Percentiles rank a stretch among this genome's conserved stretches.
These are phyloP conservation scores for Gastroboletus turbinatus DNA, from an alignment of 1,284 basidiomycete species.

Conservation along the genomic window DNA sequence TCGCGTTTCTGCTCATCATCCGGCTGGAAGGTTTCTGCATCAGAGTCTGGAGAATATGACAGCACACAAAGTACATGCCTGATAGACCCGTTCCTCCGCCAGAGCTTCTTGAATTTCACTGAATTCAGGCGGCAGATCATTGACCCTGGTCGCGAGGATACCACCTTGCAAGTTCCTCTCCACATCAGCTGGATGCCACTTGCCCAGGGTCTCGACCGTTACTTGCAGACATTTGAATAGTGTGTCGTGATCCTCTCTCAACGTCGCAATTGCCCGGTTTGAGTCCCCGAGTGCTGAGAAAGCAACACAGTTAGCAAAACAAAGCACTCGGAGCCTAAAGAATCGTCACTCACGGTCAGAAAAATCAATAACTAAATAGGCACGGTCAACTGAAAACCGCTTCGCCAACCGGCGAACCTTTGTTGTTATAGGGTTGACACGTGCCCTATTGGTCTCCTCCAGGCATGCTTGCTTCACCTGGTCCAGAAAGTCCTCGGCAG, in stretches of 20 bases:
- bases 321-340: too few relatives aligned
- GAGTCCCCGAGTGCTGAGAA: background rate
- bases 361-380: background rate
- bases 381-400: background rate
- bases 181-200: background rate
- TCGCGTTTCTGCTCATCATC: background rate
- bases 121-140: background rate
- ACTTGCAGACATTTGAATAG: background rate
- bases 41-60: background rate
- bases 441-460: background rate
- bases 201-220: background rate
- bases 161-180: background rate
- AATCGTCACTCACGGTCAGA: too few relatives aligned
- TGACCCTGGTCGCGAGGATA: background rate
- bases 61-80: background rate
- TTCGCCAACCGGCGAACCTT: background rate
- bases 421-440: rapidly evolving
- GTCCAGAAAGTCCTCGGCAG: too few relatives aligned
- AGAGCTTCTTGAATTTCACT: background rate
- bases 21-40: background rate
- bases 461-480: background rate
- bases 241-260: background rate
- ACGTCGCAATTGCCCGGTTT: background rate
- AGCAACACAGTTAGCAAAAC: background rate
- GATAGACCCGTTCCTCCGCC: background rate